Conservation (phyloP, 1,139 yeast genomes). For the Candida sojae region DNA sequence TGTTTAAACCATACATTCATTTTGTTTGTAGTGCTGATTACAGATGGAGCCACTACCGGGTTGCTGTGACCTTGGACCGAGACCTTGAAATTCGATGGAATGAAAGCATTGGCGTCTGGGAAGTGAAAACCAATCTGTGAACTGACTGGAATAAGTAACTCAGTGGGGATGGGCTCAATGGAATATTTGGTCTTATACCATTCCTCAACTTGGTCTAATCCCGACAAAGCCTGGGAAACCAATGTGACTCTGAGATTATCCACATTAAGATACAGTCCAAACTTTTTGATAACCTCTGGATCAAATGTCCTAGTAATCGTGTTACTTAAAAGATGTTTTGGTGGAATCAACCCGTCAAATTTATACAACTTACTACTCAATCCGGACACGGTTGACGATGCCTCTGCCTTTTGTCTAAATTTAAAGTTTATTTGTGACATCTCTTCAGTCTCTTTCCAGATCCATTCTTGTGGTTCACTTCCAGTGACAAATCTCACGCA, state of each 20-base stretch:
- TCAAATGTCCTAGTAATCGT: slow-evolving; percentile 62
- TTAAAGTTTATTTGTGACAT: slow-evolving; percentile 56
- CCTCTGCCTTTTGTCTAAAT: slow-evolving; percentile 65
- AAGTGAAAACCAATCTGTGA: slow-evolving; percentile 44
- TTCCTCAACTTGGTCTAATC: slow-evolving; percentile 53
- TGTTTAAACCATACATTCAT: slow-evolving; percentile 80
- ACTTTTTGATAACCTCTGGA: slow-evolving; percentile 53
- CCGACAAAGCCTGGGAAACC: slow-evolving; percentile 50
- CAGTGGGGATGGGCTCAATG: slow-evolving; percentile 42
- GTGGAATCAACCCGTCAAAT: slow-evolving; percentile 55
- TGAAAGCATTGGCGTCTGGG: slow-evolving; percentile 75
- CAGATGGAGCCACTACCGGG: slow-evolving; percentile 39
- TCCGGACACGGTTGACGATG: slow-evolving; percentile 61
- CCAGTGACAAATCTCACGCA: slow-evolving; percentile 60
- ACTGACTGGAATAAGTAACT: slow-evolving; percentile 23
- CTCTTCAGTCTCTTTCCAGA: slow-evolving; percentile 50
- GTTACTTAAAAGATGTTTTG: slow-evolving; percentile 58
- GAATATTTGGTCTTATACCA: slow-evolving; percentile 92
- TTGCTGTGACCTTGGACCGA: slow-evolving; percentile 35
- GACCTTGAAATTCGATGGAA: slow-evolving; percentile 75
- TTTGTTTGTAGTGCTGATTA: slow-evolving; percentile 34
- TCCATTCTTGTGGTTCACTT: slow-evolving; percentile 60
- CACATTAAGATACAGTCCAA: slow-evolving; percentile 51
- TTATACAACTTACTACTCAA: slow-evolving; percentile 47
- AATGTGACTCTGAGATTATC: slow-evolving; percentile 64